Conservation (phyloP, 148 eudicot genomes). For the Bassia scoparia region DNA sequence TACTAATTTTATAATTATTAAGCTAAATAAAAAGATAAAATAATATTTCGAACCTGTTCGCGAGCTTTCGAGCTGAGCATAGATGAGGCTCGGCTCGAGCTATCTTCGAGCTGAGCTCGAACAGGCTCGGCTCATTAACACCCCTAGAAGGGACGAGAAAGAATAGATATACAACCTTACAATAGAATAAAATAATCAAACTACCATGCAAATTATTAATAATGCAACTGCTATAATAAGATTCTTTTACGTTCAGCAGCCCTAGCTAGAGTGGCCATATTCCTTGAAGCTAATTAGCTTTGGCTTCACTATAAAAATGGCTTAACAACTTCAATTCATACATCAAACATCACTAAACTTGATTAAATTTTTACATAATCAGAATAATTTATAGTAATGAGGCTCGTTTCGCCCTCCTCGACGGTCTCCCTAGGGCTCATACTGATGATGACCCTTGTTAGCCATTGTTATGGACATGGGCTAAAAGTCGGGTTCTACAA, state of each 20-base stretch:
- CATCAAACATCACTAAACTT: neutral
- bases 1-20: no score
- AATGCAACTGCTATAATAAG: neutral
- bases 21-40: no score
- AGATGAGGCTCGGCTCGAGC: no score
- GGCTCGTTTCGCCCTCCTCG: neutral
- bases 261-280: neutral
- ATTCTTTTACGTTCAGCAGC: conserved; percentile 4
- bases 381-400: neutral
- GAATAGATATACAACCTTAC: no score
- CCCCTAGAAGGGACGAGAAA: no score
- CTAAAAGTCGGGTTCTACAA: no score
- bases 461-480: neutral
- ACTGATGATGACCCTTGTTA: no score
- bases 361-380: neutral
- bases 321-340: neutral
- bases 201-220: neutral
- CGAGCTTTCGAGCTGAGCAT: no score
- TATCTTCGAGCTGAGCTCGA: no score
- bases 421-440: no score
- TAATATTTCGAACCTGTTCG: no score
- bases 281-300: neutral
- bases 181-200: neutral
- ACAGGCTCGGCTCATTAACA: no score
- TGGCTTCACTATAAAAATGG: neutral